Evolutionary conservation across 495 filamentous ascomycete genomes (phyloP).

Genomic region (Pyrenula aspistea): DNA sequence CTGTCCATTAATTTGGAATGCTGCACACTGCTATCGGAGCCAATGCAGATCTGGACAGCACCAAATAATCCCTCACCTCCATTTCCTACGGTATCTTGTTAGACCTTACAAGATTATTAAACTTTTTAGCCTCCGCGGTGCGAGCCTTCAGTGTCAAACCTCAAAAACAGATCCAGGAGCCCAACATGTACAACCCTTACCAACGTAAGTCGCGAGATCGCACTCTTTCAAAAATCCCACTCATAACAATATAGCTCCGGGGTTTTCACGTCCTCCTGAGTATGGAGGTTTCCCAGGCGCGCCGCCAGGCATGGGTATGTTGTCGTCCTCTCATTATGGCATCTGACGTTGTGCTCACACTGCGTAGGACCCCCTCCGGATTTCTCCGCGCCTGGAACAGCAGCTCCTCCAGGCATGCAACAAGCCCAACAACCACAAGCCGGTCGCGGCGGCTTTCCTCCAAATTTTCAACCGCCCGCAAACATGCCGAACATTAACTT

Average conservation of each 20-base stretch:
- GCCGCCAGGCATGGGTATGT: constrained; percentile 79
- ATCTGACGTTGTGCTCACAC: constrained; percentile 9
- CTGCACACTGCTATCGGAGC: too few species aligned
- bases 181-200: constrained; percentile 68
- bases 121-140: too few species aligned
- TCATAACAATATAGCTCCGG: constrained; percentile 25
- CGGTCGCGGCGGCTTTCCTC: constrained; percentile 65
- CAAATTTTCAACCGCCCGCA: constrained; percentile 78
- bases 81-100: too few species aligned
- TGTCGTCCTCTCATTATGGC: constrained; percentile 4
- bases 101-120: too few species aligned
- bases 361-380: constrained; percentile 50
- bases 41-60: too few species aligned
- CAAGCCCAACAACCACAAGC: constrained; percentile 48
- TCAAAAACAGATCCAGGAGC: too few species aligned
- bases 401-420: constrained; percentile 68
- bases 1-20: too few species aligned
- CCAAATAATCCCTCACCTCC: too few species aligned
- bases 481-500: constrained; percentile 98
- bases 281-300: constrained; percentile 64
- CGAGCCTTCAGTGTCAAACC: too few species aligned
- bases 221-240: too few species aligned
- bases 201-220: constrained; percentile 56
- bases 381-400: constrained; percentile 69
- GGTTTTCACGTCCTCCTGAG: constrained; percentile 61